A percentile compares a stretch with the other conserved stretches of the same genome.
These are phyloP conservation scores for Penicillium cosmopolitanum DNA, from an alignment of 495 filamentous ascomycete genomes.

Conservation along the genomic window DNA sequence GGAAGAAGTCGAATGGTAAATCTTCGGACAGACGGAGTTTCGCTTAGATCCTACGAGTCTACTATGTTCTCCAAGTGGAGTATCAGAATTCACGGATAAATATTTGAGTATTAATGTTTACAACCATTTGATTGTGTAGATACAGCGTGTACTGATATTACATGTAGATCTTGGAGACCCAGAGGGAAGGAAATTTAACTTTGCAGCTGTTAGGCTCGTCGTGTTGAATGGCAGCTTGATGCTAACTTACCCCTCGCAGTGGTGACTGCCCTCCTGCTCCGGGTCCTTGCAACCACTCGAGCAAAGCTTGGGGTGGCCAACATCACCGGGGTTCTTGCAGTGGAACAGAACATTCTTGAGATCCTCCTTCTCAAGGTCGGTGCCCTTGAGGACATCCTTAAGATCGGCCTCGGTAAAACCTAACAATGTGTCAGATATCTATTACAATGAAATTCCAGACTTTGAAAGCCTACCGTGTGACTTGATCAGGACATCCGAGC, in stretches of 20 bases:
- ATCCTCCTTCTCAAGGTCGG: conserved; percentile 35
- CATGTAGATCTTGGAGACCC: neutral
- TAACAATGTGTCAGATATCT: conserved; percentile 7
- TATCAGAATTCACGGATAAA: too few species aligned
- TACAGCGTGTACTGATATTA: neutral
- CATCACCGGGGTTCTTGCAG: conserved; percentile 43
- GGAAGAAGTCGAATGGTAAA: conserved; percentile 36
- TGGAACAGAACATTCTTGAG: conserved; percentile 40
- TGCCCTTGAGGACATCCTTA: conserved; percentile 33
- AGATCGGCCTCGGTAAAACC: conserved; percentile 43
- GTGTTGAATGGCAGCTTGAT: neutral
- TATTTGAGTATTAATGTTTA: too few species aligned
- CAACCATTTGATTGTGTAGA: neutral
- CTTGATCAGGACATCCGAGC: conserved; percentile 35
- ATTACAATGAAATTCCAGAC: neutral
- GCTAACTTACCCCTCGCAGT: conserved; percentile 30
- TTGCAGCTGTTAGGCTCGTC: neutral
- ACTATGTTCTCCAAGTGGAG: neutral
- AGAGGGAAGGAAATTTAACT: conserved; percentile 1
- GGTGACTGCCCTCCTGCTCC: conserved; percentile 38
- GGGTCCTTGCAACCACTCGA: conserved; percentile 36
- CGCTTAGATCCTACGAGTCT: neutral
- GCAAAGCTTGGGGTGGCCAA: conserved; percentile 45
- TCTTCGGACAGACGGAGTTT: too few species aligned
- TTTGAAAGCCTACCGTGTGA: conserved; percentile 33